Percentiles rank a stretch among this genome's conserved stretches.
These are phyloP conservation scores for Danielozyma ontarioensis DNA, from an alignment of 805 yeast genomes.

Conservation along the genomic window DNA sequence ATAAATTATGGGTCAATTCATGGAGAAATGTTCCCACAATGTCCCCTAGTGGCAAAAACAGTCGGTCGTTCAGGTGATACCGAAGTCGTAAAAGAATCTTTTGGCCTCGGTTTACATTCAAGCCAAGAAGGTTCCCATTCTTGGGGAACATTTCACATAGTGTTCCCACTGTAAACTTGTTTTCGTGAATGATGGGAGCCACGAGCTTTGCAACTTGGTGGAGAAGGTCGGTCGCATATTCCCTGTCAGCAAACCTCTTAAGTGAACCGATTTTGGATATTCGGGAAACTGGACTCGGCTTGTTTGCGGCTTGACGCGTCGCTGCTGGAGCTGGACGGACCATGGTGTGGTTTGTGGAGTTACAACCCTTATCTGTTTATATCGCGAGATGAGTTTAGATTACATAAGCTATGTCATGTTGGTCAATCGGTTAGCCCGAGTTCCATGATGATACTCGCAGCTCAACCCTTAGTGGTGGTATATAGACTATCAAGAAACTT, in stretches of 20 bases:
- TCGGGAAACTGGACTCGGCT: conserved; percentile 32
- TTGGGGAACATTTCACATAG: conserved; percentile 82
- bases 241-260: conserved; percentile 30
- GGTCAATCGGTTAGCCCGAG: no score
- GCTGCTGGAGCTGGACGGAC: no score
- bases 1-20: conserved; percentile 75
- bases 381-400: no score
- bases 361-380: no score
- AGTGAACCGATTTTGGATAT: conserved; percentile 34
- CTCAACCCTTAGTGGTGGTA: no score
- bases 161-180: conserved; percentile 58
- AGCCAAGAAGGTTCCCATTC: conserved; percentile 59
- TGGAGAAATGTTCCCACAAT: conserved; percentile 82
- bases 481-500: conserved; percentile 41
- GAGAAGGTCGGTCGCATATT: conserved; percentile 44
- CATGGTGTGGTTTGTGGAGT: no score
- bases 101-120: conserved; percentile 75
- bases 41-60: conserved; percentile 60
- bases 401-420: no score
- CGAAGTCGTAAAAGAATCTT: conserved; percentile 72
- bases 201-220: conserved; percentile 66
- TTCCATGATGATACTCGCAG: no score
- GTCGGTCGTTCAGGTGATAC: conserved; percentile 43
- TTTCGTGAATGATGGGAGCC: conserved; percentile 72
- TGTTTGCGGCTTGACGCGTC: no score